A percentile compares a stretch with the other conserved stretches of the same genome.
These are phyloP conservation scores for Monascus purpureus DNA, from an alignment of 495 filamentous ascomycete genomes.

Conservation along the genomic window DNA sequence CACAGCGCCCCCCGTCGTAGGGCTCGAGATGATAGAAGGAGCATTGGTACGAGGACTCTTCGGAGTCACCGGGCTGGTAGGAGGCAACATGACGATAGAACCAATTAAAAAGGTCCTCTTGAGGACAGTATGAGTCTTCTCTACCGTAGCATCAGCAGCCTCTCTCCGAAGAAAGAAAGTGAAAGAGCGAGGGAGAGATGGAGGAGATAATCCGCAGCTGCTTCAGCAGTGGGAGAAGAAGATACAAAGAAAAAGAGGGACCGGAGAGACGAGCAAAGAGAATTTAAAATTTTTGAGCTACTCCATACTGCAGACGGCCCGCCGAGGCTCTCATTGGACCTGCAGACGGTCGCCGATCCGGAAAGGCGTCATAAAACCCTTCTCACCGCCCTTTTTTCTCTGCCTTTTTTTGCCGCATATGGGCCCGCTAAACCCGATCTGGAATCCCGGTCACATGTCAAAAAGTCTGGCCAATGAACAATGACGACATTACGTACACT, in stretches of 20 bases:
- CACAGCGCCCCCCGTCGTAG: conserved; percentile 20
- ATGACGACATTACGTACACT: too few species aligned
- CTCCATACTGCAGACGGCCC: conserved; percentile 10
- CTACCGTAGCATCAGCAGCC: conserved; percentile 33
- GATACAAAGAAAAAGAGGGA: conserved; percentile 6
- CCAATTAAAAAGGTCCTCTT: conserved; percentile 28
- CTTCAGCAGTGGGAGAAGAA: conserved; percentile 6
- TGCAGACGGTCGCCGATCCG: too few species aligned
- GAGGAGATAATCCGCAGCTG: not conserved
- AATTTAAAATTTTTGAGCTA: conserved; percentile 13
- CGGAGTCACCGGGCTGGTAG: conserved; percentile 12
- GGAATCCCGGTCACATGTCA: too few species aligned
- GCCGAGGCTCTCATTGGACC: too few species aligned
- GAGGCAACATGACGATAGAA: conserved; percentile 15
- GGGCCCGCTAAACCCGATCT: too few species aligned
- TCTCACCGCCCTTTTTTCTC: too few species aligned
- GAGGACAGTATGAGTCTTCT: conserved; percentile 26
- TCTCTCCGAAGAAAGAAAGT: conserved; percentile 14
- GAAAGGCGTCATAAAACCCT: too few species aligned
- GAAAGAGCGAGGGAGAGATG: conserved; percentile 7
- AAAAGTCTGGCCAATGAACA: too few species aligned
- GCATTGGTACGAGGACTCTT: conserved; percentile 8
- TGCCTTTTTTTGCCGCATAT: too few species aligned
- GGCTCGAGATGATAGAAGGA: conserved; percentile 19
- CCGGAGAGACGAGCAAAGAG: too few species aligned